Evolutionary conservation across 169 alveolate genomes (phyloP), one percentile per base, ranked within the genome.

Genomic region (Babesia bovis): DNA sequence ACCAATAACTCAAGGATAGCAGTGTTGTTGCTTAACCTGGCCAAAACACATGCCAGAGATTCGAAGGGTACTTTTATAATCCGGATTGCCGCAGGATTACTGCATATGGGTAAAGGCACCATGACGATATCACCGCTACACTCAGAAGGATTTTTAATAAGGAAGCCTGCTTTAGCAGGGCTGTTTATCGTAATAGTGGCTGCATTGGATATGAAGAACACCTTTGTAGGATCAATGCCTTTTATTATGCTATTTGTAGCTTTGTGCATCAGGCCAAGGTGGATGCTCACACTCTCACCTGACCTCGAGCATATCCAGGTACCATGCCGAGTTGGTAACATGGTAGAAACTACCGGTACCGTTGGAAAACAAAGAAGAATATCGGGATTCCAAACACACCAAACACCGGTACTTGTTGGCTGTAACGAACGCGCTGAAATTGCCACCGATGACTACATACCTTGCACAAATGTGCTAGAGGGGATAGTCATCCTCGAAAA

Each of bases 351-450:
- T 23, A 98, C 96, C 13, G 99, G 99, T 21, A 94, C 94, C 71
- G 98, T 99, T n/a, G 99, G 99, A 7, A 93, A 93, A 87, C 98
- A 96, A 30, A 95, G 97, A 77, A 93, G 95, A 30, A 96, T 97
- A 42, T 96, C 99, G 5, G 99, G 99, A 36, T 97, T 98, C 92
- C 98, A 97, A 84, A 98, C 99, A 13, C 99, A 97, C 83, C 95
- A 94, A 28, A 94, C 99, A 7, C 99, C 99, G 23, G 99, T 97
- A 28, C 94, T 94, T 41, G 84, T 94, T 17, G 93, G 94, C 19
- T 85, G 85, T 50, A 95, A 94, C 61, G 98, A 93, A 71, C 90
- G 97, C 63, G 98, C 97, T 30, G 98, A 95, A 83, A 87, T 95
- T 12, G 98, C 96, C 32, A 86, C 94, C 30, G 99, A 95, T 53